Conservation (phyloP, 2,329 filamentous ascomycete species). For the Nakataea oryzae region DNA sequence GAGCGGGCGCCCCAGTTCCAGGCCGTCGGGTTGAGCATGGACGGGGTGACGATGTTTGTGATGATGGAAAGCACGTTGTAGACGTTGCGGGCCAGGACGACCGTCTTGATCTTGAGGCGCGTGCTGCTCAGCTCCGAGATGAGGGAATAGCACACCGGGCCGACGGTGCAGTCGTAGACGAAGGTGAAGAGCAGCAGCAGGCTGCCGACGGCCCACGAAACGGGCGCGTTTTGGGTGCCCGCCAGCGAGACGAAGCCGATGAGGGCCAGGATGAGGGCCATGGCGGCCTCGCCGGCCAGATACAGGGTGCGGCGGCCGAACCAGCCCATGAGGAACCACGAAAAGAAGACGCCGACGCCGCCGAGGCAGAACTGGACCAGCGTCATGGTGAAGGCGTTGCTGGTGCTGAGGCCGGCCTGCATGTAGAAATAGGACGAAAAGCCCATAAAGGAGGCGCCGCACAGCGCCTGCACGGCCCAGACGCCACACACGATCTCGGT, state of each 20-base stretch:
- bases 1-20: constrained; percentile 29
- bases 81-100: constrained; percentile 29
- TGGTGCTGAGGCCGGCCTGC: constrained; percentile 30
- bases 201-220: constrained; percentile 19
- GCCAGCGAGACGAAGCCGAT: constrained; percentile 20
- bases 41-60: constrained; percentile 25
- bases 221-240: constrained; percentile 7
- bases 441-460: constrained; percentile 37
- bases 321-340: constrained; percentile 37
- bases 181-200: constrained; percentile 7
- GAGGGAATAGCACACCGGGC: constrained; percentile 34
- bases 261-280: constrained; percentile 32
- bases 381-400: constrained; percentile 27
- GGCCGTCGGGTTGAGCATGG: constrained; percentile 20
- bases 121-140: constrained; percentile 36
- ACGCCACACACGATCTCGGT: constrained; percentile 40
- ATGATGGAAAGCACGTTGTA: constrained; percentile 35
- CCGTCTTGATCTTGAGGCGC: constrained; percentile 32
- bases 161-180: constrained; percentile 17
- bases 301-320: constrained; percentile 41
- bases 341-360: constrained; percentile 37
- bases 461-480: constrained; percentile 37
- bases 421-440: constrained; percentile 28
- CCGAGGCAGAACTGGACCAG: constrained; percentile 39
- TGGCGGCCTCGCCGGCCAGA: constrained; percentile 25